Evolutionary conservation across 768 basidiomycete species (phyloP).

Genomic region (Chalciporus sphaerocephalus): DNA sequence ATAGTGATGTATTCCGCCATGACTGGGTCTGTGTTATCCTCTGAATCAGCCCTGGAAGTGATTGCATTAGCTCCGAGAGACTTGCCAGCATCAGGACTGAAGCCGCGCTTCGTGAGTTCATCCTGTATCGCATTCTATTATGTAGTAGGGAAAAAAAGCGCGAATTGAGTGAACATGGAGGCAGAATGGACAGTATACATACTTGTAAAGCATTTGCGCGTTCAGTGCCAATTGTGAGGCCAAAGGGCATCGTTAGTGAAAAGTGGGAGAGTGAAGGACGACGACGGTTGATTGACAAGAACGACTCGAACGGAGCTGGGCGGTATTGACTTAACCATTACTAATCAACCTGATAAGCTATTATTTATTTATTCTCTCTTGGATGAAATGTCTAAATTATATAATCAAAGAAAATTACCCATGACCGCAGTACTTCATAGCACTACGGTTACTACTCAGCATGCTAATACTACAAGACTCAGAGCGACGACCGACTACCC

Average conservation of each 20-base stretch:
- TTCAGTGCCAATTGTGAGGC: conserved; percentile 75
- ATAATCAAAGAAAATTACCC: too few relatives aligned
- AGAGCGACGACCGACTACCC: too few relatives aligned
- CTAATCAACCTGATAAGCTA: conserved; percentile 21
- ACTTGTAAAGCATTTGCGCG: conserved; percentile 71
- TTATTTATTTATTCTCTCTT: conserved; percentile 4
- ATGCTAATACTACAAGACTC: too few relatives aligned
- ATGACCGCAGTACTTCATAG: too few relatives aligned
- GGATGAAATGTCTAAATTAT: not conserved
- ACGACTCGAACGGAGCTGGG: conserved; percentile 13
- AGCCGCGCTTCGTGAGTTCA: conserved; percentile 72
- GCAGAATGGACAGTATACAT: conserved; percentile 16
- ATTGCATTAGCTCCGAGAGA: conserved; percentile 10
- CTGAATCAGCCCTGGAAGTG: conserved; percentile 9
- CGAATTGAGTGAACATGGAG: conserved; percentile 11
- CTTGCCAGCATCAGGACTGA: conserved; percentile 71
- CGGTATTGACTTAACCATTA: conserved; percentile 18
- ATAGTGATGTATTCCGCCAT: conserved; percentile 96
- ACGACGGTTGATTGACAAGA: conserved; percentile 28
- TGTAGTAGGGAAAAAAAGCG: conserved; percentile 9
- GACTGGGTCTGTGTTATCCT: conserved; percentile 56
- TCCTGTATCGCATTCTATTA: conserved; percentile 72
- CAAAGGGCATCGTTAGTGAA: conserved; percentile 54
- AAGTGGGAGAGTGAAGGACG: conserved; percentile 18
- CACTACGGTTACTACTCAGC: too few relatives aligned